Base-by-base conservation (phyloP, 1,139 yeast genomes). In the Yamadazyma epiphylla region DNA sequence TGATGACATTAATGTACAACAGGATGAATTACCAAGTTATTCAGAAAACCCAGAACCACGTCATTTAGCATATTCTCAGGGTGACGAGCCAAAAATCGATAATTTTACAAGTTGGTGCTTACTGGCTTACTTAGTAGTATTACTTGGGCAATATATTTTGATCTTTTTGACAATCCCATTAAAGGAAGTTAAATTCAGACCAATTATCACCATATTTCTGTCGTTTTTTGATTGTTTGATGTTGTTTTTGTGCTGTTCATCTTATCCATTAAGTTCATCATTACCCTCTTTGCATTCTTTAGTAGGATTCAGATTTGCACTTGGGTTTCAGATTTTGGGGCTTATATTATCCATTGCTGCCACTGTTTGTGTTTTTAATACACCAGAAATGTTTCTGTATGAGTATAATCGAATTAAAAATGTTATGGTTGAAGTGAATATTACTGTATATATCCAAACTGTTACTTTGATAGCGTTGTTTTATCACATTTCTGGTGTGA, bases 111-210 rank as follows among this genome's bases (percentile, higher is more conserved):
- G 50, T 11, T 32, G 37, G 3, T 46, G 55, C n/a, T 40, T 58
- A 29, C 42, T 51, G 22, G 24, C 46, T 4, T 65, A 62, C 39
- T 39, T 64, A 15, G 46, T 51, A 0, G 44, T 56, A 14, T 49
- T 71, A 36, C 37, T 67, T 20, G 36, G 52, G 1, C 71, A 70
- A 39, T 63, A 71, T 30, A 39, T 67, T 3, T 45, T 58, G 19
- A 55, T 64, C 25, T 72, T 64, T 38, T 48, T 57, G 13, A 57
- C 63, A 3, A 60, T 68, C 21, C 74, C 76, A 1, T 65, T 64
- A 37, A 68, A 70, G 13, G 62, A 56, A 12, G 58, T 72, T 6
- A 58, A 54, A 19, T 58, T 67, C 31, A 46, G 71, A 16, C 76
- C 77, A 0, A 32, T 49, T 1, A 41, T 59, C 2, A 39, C 50